These are phyloP conservation scores for Venturiaceae sp. DNA, from an alignment of 2,329 filamentous ascomycete species.

Conservation along the genomic window DNA sequence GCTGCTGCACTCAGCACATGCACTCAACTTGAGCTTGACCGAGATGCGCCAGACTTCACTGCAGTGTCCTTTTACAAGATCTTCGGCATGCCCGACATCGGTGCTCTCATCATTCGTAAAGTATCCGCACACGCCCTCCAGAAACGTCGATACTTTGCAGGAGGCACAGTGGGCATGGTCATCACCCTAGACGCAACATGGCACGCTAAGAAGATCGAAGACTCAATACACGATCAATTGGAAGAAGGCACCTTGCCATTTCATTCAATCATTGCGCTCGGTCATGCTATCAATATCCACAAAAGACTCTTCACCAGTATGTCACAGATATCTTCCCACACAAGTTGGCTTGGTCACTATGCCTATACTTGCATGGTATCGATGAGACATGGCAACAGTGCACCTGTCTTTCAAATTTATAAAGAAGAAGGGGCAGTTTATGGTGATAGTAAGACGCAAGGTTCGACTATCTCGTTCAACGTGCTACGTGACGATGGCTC, in stretches of 20 bases:
- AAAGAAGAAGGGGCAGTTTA: slow-evolving; percentile 40
- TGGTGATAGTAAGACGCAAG: slow-evolving; percentile 43
- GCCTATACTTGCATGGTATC: slow-evolving; percentile 38
- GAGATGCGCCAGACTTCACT: slow-evolving; percentile 50
- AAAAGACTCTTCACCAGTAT: slow-evolving; percentile 47
- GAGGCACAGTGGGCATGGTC: slow-evolving; percentile 56
- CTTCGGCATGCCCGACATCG: slow-evolving; percentile 56
- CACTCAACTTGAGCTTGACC: slow-evolving; percentile 44
- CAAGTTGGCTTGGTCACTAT: slow-evolving; percentile 40
- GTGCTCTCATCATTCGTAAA: slow-evolving; percentile 48
- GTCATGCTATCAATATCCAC: slow-evolving; percentile 49
- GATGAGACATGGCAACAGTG: slow-evolving; percentile 45
- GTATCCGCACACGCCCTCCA: slow-evolving; percentile 46
- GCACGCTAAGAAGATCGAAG: slow-evolving; percentile 43
- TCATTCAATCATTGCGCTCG: slow-evolving; percentile 54
- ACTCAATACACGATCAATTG: slow-evolving; percentile 45
- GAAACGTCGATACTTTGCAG: slow-evolving; percentile 54
- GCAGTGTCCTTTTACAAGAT: slow-evolving; percentile 57
- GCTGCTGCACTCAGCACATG: slow-evolving; percentile 58
- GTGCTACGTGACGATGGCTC: slow-evolving; percentile 42
- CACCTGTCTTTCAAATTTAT: slow-evolving; percentile 44
- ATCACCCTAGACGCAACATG: slow-evolving; percentile 41
- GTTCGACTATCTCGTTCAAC: slow-evolving; percentile 56
- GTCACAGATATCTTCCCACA: slow-evolving; percentile 49
- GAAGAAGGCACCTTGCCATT: slow-evolving; percentile 61